Conservation (phyloP, 257 asterid genomes). For the Ilex asprella region DNA sequence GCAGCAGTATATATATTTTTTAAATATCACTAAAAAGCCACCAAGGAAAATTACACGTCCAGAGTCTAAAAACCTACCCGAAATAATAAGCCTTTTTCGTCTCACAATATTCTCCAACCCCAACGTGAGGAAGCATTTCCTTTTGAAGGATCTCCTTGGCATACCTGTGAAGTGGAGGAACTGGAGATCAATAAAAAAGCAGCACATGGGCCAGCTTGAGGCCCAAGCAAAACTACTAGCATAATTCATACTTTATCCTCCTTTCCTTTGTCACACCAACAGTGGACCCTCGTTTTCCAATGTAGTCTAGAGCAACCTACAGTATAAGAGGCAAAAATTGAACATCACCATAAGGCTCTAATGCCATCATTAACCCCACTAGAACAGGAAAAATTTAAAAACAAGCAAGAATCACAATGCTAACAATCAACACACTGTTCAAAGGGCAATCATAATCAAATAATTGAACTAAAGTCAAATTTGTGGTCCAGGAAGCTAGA, state of each 20-base stretch:
- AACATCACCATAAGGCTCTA: too few species aligned
- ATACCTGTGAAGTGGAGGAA: slow-evolving; percentile 47
- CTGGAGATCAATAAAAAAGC: slow-evolving; percentile 9
- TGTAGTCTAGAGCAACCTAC: slow-evolving; percentile 97
- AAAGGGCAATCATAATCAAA: too few species aligned
- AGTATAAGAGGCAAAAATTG: background rate
- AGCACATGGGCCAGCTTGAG: slow-evolving; percentile 1
- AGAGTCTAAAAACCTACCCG: slow-evolving; percentile 46
- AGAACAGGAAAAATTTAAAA: too few species aligned
- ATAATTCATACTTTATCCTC: slow-evolving; percentile 72
- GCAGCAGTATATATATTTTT: slow-evolving; percentile 7
- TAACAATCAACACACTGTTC: too few species aligned
- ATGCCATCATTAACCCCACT: too few species aligned
- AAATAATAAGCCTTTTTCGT: slow-evolving; percentile 94
- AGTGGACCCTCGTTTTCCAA: slow-evolving; percentile 96
- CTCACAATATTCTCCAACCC: slow-evolving; percentile 86
- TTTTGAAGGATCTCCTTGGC: slow-evolving; percentile 93
- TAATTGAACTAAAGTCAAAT: too few species aligned
- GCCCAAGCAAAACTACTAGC: slow-evolving; percentile 11
- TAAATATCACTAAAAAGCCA: slow-evolving; percentile 13
- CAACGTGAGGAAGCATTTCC: slow-evolving; percentile 99
- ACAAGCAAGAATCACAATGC: too few species aligned
- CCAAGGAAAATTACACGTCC: slow-evolving; percentile 7
- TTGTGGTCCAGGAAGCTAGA: too few species aligned
- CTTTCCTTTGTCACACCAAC: slow-evolving; percentile 94